These are phyloP conservation scores for Schizochytrium sp. DNA, from an alignment of 108 stramenopile genomes.

Conservation along the genomic window DNA sequence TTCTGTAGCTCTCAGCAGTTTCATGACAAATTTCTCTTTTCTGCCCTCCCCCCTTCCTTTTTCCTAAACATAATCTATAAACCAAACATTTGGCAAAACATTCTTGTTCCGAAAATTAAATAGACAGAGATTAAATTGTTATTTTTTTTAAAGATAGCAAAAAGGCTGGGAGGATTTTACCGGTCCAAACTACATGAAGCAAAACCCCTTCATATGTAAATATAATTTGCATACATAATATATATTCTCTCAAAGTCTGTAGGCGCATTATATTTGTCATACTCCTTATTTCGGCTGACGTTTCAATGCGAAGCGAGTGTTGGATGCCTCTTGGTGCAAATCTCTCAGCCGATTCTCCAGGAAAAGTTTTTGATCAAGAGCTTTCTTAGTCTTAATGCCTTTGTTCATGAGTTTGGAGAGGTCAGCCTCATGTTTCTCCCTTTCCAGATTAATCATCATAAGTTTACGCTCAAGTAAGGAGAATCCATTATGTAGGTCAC, in stretches of 20 bases:
- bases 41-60: no score
- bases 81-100: no score
- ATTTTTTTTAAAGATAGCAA: no score
- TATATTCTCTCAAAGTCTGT: not conserved
- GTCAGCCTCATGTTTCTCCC: constrained; percentile 27
- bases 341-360: not conserved
- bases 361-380: constrained; percentile 2
- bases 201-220: no score
- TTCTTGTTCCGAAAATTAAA: no score
- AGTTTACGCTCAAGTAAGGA: constrained; percentile 27
- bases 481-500: constrained; percentile 3
- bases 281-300: not conserved
- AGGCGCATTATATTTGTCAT: not conserved
- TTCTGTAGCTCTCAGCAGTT: no score
- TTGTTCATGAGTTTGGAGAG: not conserved
- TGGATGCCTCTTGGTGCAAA: constrained; percentile 23
- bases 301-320: constrained; percentile 14
- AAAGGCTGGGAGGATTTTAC: no score
- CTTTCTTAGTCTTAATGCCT: not conserved
- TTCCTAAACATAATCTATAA: no score
- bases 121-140: no score
- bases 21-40: no score
- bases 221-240: no score
- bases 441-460: constrained; percentile 54
- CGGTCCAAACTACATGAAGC: no score